phyloP scores from a whole-genome alignment of 2,329 filamentous ascomycete species.

The Didymella pinodella region DNA sequence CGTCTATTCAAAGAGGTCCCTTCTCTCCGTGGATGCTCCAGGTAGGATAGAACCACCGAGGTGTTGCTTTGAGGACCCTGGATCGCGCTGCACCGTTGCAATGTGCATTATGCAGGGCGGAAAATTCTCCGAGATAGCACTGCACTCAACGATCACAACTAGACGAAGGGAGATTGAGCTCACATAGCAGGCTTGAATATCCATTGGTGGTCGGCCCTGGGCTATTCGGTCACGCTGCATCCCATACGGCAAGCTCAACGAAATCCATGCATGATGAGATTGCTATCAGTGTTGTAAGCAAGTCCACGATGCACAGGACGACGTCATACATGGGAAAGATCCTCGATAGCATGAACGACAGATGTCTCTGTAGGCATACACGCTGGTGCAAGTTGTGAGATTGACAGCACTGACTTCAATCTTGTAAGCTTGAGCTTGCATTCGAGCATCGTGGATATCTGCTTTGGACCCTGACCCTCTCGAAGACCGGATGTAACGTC shows the following conservation, averaged over 20 bases:
- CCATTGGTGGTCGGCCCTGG: background rate
- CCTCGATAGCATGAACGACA: background rate
- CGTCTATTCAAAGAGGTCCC: background rate
- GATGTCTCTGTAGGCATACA: background rate
- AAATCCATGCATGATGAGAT: background rate
- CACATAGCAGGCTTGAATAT: background rate
- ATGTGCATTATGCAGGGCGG: conserved; percentile 3
- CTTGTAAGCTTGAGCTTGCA: background rate
- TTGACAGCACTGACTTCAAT: background rate
- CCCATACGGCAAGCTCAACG: background rate
- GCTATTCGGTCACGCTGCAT: background rate
- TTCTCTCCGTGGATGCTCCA: background rate
- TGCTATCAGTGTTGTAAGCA: background rate
- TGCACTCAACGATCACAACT: background rate
- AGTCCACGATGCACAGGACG: background rate
- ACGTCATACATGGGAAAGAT: background rate
- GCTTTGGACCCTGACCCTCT: background rate
- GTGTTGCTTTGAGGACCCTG: conserved; percentile 7
- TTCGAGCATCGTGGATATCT: background rate
- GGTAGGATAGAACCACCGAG: conserved; percentile 1
- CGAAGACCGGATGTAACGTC: background rate
- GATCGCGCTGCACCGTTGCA: conserved; percentile 4
- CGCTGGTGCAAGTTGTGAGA: background rate
- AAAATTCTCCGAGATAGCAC: background rate
- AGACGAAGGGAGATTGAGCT: background rate